Evolutionary conservation across 1,284 basidiomycete species (phyloP).

Genomic region (Ganoderma multipileum): DNA sequence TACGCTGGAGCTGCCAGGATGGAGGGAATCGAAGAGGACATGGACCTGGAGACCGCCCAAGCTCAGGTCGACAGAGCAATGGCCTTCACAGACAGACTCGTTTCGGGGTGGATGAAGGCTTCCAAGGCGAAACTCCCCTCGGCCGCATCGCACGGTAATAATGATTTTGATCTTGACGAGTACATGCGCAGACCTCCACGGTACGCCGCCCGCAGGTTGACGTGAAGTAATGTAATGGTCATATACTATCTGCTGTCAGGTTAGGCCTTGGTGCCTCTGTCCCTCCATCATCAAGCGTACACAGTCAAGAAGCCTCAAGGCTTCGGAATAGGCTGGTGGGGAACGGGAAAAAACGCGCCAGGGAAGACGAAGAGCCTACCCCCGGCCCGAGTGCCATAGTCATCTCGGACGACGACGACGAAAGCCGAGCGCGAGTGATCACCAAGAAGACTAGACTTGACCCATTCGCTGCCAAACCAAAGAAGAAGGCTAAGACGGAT

Average conservation of each 20-base stretch:
- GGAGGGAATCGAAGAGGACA: constrained; percentile 48
- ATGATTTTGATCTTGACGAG: constrained; percentile 67
- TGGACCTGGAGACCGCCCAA: constrained; percentile 71
- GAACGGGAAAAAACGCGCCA: constrained; percentile 53
- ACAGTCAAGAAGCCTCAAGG: constrained; percentile 55
- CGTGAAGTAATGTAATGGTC: not conserved
- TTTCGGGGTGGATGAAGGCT: constrained; percentile 76
- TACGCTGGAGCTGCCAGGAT: not conserved
- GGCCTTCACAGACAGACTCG: constrained; percentile 72
- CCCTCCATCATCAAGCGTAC: constrained; percentile 51
- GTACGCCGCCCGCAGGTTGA: constrained; percentile 44
- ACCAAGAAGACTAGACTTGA: constrained; percentile 65
- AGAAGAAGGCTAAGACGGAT: constrained; percentile 37
- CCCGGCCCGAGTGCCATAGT: constrained; percentile 15
- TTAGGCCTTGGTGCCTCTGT: constrained; percentile 73
- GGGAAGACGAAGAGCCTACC: constrained; percentile 34
- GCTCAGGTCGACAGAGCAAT: constrained; percentile 81
- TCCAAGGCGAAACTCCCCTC: constrained; percentile 40
- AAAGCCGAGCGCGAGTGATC: constrained; percentile 60
- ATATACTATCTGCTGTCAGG: constrained; percentile 43
- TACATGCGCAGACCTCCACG: constrained; percentile 71
- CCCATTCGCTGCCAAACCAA: constrained; percentile 52
- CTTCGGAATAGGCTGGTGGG: constrained; percentile 64
- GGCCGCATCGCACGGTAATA: constrained; percentile 36
- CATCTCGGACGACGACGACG: constrained; percentile 53